These are phyloP conservation scores for Metschnikowia lochheadii DNA, from an alignment of 805 yeast genomes.

Conservation along the genomic window DNA sequence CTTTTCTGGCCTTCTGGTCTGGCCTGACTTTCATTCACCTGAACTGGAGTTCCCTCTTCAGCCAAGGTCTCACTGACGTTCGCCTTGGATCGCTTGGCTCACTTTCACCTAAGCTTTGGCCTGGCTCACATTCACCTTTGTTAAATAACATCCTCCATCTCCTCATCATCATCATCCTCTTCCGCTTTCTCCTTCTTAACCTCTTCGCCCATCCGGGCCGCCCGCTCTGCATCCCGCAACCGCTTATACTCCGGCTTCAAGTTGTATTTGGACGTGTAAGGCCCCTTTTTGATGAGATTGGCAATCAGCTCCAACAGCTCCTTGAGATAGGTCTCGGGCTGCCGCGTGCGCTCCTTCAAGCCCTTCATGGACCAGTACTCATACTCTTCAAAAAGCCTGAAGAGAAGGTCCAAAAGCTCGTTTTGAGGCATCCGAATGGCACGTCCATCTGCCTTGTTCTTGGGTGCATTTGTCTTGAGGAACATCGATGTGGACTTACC, in stretches of 20 bases:
- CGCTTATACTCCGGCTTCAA: constrained; percentile 86
- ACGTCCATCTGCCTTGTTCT: constrained; percentile 62
- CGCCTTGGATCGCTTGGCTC: no score
- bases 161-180: constrained; percentile 46
- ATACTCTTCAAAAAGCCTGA: constrained; percentile 86
- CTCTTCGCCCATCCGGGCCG: constrained; percentile 54
- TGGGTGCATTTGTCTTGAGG: constrained; percentile 45
- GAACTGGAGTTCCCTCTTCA: no score
- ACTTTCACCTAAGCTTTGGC: no score
- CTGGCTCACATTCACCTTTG: no score
- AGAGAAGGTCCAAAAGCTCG: constrained; percentile 82
- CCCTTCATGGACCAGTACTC: constrained; percentile 97
- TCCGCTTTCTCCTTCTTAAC: constrained; percentile 29
- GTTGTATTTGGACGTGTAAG: constrained; percentile 88
- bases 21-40: no score
- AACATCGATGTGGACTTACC: constrained; percentile 65
- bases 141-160: constrained; percentile 42
- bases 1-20: no score
- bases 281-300: constrained; percentile 85
- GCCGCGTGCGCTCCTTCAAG: constrained; percentile 86
- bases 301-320: constrained; percentile 91
- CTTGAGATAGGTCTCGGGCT: constrained; percentile 90
- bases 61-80: no score
- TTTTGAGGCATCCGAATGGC: constrained; percentile 93
- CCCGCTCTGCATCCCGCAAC: constrained; percentile 71